Base-by-base conservation (phyloP, 192 early-diverging fungal genomes). In the Jimgerdemannia flammicorona region DNA sequence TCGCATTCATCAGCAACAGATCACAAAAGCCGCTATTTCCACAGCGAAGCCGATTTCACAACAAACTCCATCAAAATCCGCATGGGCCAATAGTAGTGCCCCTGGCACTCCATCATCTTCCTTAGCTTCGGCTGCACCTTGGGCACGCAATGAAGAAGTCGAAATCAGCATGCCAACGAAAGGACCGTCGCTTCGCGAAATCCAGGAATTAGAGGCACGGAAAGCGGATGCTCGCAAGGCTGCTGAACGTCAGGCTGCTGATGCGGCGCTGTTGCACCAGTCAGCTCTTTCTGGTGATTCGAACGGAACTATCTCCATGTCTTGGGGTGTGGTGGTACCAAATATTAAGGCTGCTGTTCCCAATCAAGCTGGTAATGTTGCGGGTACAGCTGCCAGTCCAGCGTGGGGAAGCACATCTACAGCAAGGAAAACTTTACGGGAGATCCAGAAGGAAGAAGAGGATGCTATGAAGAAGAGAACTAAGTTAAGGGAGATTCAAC, bases 191-290 rank as follows among this genome's bases (percentile, higher is more conserved):
- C 71, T 90, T 40, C 84, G 86, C 40, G 89, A 90, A 78, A 89
- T 90, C 71, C 89, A 90, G 75, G 89, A 89, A 69, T 77, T 86
- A 78, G 89, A 90, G 75, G 87, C 86, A 67, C 49, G 49, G 8
- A 59, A 59, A 59, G 49, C 49, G 6, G 49, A 59, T 59, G 49
- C 49, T 59, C 59, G 70, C 9, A 80, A 78, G 54, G 80, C 73
- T 42, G 49, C 76, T 66, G 83, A 85, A 49, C 75, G 81, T 17
- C 80, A 81, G 59, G 70, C 75, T 40, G 65, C 78, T 40, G 49
- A 59, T 6, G 72, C 74, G 39, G 74, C 78, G 66, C 44, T 77
- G 2, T 75, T 72, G 9, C 18, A 49, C 8, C 68, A 73, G 44
- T 40, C 42, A 29, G 49, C 70, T 42, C 64, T 66, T 44, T 72